Conservation (phyloP, 2,329 filamentous ascomycete species). For the Chrysoporthe cubensis region DNA sequence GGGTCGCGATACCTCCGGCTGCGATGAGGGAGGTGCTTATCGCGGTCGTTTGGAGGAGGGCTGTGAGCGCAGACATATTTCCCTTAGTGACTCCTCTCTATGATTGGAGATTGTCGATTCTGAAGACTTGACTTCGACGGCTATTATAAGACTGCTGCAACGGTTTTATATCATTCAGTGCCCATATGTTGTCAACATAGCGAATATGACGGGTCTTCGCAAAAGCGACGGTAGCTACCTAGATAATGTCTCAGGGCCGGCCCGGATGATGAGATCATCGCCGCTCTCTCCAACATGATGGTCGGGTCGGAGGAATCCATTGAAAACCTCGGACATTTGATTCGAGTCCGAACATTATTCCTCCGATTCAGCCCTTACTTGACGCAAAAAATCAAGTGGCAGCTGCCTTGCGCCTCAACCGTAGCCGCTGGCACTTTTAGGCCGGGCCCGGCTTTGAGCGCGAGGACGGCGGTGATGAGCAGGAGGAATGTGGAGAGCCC, state of each 20-base stretch:
- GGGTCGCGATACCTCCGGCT: slow-evolving; percentile 39
- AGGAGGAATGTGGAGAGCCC: neutral
- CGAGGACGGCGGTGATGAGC: neutral
- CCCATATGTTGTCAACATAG: neutral
- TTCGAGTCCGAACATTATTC: neutral
- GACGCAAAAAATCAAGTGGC: neutral
- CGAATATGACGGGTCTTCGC: too few species aligned
- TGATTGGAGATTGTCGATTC: neutral
- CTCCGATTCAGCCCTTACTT: neutral
- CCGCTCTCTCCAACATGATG: neutral
- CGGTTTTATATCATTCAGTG: neutral
- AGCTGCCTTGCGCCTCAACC: too few species aligned
- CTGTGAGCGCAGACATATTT: slow-evolving; percentile 14
- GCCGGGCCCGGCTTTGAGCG: neutral
- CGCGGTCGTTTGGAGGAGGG: slow-evolving; percentile 33
- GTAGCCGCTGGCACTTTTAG: too few species aligned
- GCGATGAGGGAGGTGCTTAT: slow-evolving; percentile 39
- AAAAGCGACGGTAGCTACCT: neutral
- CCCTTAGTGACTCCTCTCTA: neutral
- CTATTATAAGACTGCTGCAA: neutral
- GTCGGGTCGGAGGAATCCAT: neutral
- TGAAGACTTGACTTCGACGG: neutral
- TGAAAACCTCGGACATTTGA: neutral
- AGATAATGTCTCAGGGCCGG: neutral
- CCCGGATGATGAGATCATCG: slow-evolving; percentile 4